phyloP scores from a whole-genome alignment of 305 asterid species.

The Fraxinus angustifolia region DNA sequence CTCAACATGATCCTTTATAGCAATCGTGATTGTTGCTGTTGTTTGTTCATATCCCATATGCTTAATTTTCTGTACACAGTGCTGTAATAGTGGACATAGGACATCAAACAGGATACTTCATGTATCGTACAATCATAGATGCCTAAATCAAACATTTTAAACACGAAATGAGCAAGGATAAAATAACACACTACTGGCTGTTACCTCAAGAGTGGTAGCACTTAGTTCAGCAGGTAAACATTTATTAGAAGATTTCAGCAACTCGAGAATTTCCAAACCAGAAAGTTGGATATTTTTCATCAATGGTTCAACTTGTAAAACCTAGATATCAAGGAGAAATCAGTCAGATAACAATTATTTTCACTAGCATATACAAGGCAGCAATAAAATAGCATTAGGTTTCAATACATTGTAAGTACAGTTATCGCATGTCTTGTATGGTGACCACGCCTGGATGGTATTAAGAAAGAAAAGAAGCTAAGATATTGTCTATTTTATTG shows the following conservation, averaged over 20 bases:
- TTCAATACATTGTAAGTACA: neutral
- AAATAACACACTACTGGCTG: slow-evolving; percentile 12
- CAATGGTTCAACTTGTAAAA: slow-evolving; percentile 44
- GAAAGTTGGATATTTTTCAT: slow-evolving; percentile 27
- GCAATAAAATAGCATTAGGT: neutral
- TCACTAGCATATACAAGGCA: neutral
- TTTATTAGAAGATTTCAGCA: slow-evolving; percentile 42
- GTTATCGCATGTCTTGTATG: neutral
- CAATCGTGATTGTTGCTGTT: slow-evolving; percentile 46
- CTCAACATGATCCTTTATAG: slow-evolving; percentile 63
- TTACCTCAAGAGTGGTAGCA: slow-evolving; percentile 65
- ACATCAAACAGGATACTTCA: neutral
- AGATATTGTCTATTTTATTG: neutral
- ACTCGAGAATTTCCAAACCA: slow-evolving; percentile 51
- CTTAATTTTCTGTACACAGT: slow-evolving; percentile 58
- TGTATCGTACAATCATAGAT: neutral
- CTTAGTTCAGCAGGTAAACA: slow-evolving; percentile 48
- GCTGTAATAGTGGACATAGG: slow-evolving; percentile 34
- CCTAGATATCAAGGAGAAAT: slow-evolving; percentile 30
- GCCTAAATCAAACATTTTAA: neutral
- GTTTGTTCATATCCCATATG: slow-evolving; percentile 47
- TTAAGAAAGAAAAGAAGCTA: neutral
- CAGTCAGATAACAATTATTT: slow-evolving; percentile 11
- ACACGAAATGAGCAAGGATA: slow-evolving; percentile 7
- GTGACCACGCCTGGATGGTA: neutral